Evolutionary conservation across 257 asterid species (phyloP).

Genomic region (Cynanchum wilfordii): DNA sequence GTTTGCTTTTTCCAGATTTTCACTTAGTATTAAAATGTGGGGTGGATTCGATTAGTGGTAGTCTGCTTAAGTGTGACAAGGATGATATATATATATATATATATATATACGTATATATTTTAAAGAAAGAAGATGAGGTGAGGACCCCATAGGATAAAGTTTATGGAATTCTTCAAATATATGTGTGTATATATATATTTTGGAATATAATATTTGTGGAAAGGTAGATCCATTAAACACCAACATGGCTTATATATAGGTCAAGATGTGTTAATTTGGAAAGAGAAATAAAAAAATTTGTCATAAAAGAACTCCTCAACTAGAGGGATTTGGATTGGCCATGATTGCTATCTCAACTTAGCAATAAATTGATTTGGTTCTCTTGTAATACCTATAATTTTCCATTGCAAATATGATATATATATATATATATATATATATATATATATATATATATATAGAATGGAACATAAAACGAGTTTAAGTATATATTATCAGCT

Average conservation of each 20-base stretch:
- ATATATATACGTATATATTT: not conserved
- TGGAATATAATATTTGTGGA: not conserved
- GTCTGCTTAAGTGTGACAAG: not conserved
- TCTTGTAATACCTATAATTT: too few species aligned
- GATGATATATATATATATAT: not conserved
- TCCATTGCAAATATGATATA: too few species aligned
- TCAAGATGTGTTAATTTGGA: not conserved
- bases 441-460: too few species aligned
- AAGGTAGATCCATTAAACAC: not conserved
- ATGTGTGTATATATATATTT: not conserved
- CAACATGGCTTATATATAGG: not conserved
- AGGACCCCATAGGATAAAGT: constrained; percentile 3
- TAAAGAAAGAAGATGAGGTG: not conserved
- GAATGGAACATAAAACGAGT: too few species aligned
- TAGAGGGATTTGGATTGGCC: not conserved
- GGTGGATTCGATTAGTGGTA: constrained; percentile 3
- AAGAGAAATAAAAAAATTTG: too few species aligned
- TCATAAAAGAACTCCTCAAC: not conserved
- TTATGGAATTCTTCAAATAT: not conserved
- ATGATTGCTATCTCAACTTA: too few species aligned
- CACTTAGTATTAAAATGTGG: not conserved
- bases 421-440: too few species aligned
- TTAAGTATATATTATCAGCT: too few species aligned
- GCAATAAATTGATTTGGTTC: too few species aligned
- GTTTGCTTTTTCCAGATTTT: not conserved